These are phyloP conservation scores for Malus asiatica DNA, from an alignment of 306 rosid genomes.

Conservation along the genomic window DNA sequence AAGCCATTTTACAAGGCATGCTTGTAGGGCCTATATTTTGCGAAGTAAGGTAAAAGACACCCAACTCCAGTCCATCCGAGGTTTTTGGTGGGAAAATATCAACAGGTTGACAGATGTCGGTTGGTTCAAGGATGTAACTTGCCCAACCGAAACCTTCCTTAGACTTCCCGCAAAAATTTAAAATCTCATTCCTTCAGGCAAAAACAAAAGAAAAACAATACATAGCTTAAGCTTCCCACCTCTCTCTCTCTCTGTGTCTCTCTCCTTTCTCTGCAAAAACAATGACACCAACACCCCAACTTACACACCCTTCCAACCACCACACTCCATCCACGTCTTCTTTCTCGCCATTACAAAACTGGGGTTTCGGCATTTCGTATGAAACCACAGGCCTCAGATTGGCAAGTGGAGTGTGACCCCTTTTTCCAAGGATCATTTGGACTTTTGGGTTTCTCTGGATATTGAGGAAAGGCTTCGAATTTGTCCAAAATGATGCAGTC, in stretches of 20 bases:
- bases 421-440: no score
- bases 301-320: constrained; percentile 49
- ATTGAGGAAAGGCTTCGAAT: neutral
- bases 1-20: neutral
- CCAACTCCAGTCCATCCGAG: neutral
- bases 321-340: constrained; percentile 19
- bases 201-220: neutral
- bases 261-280: constrained; percentile 23
- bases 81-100: neutral
- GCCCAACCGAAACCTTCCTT: constrained; percentile 70
- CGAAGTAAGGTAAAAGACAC: neutral
- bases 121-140: constrained; percentile 58
- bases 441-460: neutral
- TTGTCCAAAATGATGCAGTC: constrained; percentile 70
- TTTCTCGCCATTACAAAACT: constrained; percentile 11
- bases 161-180: constrained; percentile 69
- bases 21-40: neutral
- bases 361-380: constrained; percentile 36
- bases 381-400: constrained; percentile 28
- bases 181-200: constrained; percentile 15
- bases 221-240: no score
- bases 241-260: no score
- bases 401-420: constrained; percentile 12
- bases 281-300: constrained; percentile 74
- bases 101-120: neutral